Evolutionary conservation across 2,329 filamentous ascomycete species (phyloP).

Genomic region (Beauveria varroae): DNA sequence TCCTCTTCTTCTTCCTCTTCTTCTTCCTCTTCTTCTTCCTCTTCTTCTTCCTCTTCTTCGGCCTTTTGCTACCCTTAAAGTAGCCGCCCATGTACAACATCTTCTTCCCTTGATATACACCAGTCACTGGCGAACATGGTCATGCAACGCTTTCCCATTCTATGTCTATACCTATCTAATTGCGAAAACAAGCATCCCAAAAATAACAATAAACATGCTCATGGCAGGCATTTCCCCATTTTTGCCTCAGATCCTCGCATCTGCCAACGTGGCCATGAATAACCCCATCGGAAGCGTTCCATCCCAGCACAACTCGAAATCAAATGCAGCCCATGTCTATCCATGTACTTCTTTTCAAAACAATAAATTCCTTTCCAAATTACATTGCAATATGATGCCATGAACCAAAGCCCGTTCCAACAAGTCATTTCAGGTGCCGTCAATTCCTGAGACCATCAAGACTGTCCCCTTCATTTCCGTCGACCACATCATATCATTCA

Average conservation of each 20-base stretch:
- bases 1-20: too few relatives aligned
- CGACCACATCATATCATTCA: background rate
- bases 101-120: too few relatives aligned
- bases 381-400: background rate
- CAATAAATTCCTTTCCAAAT: background rate
- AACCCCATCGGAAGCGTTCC: background rate
- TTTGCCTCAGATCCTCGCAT: background rate
- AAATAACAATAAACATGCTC: background rate
- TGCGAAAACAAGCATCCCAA: background rate
- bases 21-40: too few relatives aligned
- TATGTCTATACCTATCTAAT: constrained; percentile 8
- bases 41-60: too few relatives aligned
- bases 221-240: background rate
- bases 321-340: background rate
- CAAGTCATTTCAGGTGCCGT: background rate
- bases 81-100: too few relatives aligned
- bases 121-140: background rate
- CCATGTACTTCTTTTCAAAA: background rate
- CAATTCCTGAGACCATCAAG: background rate
- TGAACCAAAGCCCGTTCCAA: background rate
- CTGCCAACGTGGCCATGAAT: background rate
- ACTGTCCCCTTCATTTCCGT: background rate
- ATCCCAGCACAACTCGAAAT: background rate
- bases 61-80: too few relatives aligned
- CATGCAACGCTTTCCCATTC: constrained; percentile 3